A percentile compares a stretch with the other conserved stretches of the same genome.
Conservation (phyloP, 129 eudicot species). For the Arctium minus region DNA sequence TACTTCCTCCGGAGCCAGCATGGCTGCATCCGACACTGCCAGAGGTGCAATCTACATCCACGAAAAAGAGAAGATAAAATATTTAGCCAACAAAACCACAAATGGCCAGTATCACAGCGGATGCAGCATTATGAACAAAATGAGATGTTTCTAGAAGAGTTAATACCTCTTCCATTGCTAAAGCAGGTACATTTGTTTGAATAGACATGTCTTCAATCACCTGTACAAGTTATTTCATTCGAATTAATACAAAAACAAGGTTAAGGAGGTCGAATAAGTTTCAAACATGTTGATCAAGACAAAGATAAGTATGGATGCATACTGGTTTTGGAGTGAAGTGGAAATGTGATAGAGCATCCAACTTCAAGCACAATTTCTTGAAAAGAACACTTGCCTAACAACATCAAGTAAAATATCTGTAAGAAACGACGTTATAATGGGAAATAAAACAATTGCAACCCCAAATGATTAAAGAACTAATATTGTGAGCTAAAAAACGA, state of each 20-base stretch:
- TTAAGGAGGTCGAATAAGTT: not conserved
- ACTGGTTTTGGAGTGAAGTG: constrained; percentile 97
- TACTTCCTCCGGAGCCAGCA: constrained; percentile 99
- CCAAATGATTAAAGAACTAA: not conserved
- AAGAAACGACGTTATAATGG: not conserved
- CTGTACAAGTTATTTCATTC: constrained; percentile 28
- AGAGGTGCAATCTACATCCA: constrained; percentile 77
- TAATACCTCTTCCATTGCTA: constrained; percentile 94
- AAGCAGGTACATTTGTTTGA: constrained; percentile 87
- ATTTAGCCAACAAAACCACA: not conserved
- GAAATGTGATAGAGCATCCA: constrained; percentile 97
- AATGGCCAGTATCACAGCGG: not conserved
- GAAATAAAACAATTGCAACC: not conserved
- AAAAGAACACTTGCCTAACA: constrained; percentile 66
- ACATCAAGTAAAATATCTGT: constrained; percentile 6
- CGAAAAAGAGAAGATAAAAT: not conserved
- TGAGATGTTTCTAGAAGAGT: constrained; percentile 6
- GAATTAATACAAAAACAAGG: not conserved
- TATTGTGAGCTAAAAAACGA: not conserved
- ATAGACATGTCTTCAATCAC: constrained; percentile 91
- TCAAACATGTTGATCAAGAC: not conserved
- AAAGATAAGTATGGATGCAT: constrained; percentile 21
- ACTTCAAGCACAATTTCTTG: constrained; percentile 72
- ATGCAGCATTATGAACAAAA: not conserved
- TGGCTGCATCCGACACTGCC: constrained; percentile 94